These are phyloP conservation scores for Helicocarpus griseus DNA, from an alignment of 2,329 filamentous ascomycete genomes.

Conservation along the genomic window DNA sequence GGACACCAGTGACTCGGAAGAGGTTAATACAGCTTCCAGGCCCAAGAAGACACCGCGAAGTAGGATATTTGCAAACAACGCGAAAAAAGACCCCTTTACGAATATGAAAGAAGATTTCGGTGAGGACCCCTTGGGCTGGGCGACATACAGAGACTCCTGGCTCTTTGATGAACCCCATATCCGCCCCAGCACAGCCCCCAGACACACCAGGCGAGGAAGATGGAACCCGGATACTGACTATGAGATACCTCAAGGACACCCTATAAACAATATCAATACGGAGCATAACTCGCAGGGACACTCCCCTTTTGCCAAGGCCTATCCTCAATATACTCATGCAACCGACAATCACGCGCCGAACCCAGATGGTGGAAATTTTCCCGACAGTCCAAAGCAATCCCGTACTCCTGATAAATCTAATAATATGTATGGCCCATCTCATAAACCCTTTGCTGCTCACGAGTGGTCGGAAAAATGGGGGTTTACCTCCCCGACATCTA, in stretches of 20 bases:
- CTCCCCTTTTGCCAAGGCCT: not conserved
- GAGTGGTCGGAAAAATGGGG: constrained; percentile 14
- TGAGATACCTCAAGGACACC: constrained; percentile 21
- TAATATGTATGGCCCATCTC: constrained; percentile 14
- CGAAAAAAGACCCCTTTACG: constrained; percentile 20
- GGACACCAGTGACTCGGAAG: constrained; percentile 31
- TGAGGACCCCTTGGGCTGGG: constrained; percentile 20
- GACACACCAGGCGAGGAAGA: constrained; percentile 7
- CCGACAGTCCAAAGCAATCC: not conserved
- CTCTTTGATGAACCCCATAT: constrained; percentile 14
- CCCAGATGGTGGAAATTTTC: not conserved
- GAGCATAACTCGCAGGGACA: not conserved
- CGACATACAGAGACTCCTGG: constrained; percentile 11
- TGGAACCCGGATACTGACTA: constrained; percentile 20
- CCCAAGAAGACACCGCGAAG: constrained; percentile 34
- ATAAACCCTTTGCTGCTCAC: constrained; percentile 7
- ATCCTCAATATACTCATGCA: not conserved
- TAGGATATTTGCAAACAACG: constrained; percentile 20
- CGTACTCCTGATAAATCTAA: constrained; percentile 1
- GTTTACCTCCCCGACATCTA: constrained; percentile 5
- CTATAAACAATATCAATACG: constrained; percentile 16
- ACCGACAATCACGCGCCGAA: not conserved
- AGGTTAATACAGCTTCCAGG: constrained; percentile 21
- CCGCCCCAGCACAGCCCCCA: constrained; percentile 5
- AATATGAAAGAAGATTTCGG: constrained; percentile 19